These are phyloP conservation scores for Colletotrichum falcatum DNA, from an alignment of 2,329 filamentous ascomycete species.

Conservation along the genomic window DNA sequence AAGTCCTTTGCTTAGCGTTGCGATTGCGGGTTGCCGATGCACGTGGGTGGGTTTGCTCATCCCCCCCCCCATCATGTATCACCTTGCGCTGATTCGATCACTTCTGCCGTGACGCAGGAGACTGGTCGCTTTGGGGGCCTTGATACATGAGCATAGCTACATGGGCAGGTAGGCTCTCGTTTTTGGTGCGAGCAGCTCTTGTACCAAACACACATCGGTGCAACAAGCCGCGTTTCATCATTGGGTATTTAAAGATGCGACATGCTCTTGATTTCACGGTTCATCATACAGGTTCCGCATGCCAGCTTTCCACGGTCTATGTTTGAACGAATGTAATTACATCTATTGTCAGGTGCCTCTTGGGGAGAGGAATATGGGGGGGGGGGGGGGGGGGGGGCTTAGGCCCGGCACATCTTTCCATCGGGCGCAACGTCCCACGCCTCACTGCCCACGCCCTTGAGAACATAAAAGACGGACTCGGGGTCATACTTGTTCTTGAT, in stretches of 20 bases:
- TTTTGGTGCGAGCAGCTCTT: not conserved
- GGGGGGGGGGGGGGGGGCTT: too few relatives aligned
- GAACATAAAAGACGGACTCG: constrained; percentile 58
- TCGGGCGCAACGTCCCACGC: constrained; percentile 55
- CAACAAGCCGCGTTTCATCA: not conserved
- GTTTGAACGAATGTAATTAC: not conserved
- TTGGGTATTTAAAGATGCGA: not conserved
- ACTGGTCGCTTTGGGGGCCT: not conserved
- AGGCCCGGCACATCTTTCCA: constrained; percentile 56
- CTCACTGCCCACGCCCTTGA: constrained; percentile 63
- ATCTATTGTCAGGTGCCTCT: not conserved
- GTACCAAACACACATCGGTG: not conserved
- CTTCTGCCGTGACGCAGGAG: not conserved
- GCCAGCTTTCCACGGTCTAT: too few relatives aligned
- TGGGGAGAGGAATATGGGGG: too few relatives aligned
- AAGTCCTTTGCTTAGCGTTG: not conserved
- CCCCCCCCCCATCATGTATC: too few relatives aligned
- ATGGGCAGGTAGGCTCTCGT: not conserved
- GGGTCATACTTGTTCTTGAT: constrained; percentile 66
- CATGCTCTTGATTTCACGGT: not conserved
- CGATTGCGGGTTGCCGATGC: not conserved
- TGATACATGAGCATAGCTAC: not conserved
- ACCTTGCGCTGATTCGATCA: not conserved
- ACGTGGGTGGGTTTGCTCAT: not conserved
- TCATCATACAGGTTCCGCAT: not conserved